Percentiles rank a stretch among this genome's conserved stretches.
phyloP scores from a whole-genome alignment of 306 rosid species.

The Lathyrus oleraceus region DNA sequence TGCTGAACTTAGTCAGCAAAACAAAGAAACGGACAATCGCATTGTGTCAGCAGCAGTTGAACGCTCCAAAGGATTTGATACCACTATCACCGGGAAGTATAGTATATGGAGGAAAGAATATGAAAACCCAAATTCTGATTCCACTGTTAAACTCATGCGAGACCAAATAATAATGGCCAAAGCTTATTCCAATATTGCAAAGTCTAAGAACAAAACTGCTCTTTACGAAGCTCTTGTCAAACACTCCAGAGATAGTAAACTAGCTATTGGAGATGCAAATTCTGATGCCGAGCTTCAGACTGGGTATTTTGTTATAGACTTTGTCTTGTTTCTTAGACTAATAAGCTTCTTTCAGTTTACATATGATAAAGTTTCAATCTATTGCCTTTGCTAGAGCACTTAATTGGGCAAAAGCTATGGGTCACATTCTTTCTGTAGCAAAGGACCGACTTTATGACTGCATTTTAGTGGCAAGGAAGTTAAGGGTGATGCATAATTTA shows the following conservation, averaged over 20 bases:
- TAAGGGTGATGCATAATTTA: constrained; percentile 80
- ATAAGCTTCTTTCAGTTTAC: constrained; percentile 35
- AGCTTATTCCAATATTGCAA: constrained; percentile 82
- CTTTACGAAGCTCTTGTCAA: constrained; percentile 62
- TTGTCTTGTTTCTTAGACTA: constrained; percentile 32
- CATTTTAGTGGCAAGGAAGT: constrained; percentile 65
- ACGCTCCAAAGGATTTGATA: constrained; percentile 58
- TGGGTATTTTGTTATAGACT: constrained; percentile 56
- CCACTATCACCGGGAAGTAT: constrained; percentile 72
- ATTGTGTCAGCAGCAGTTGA: constrained; percentile 74
- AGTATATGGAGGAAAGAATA: constrained; percentile 95
- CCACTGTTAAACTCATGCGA: constrained; percentile 85
- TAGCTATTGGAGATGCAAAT: constrained; percentile 76
- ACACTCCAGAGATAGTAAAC: constrained; percentile 64
- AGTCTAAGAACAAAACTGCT: constrained; percentile 63
- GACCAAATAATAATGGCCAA: constrained; percentile 97
- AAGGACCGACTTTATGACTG: constrained; percentile 88
- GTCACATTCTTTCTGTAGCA: constrained; percentile 78
- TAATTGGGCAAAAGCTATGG: constrained; percentile 91
- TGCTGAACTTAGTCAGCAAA: constrained; percentile 57
- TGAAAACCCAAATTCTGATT: constrained; percentile 86
- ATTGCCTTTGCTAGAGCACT: constrained; percentile 63
- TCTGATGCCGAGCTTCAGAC: constrained; percentile 83
- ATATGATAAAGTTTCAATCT: constrained; percentile 39
- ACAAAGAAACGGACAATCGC: constrained; percentile 64